Conservation (phyloP, 176 grass and related monocot species). For the Bolboschoenus planiculmis region DNA sequence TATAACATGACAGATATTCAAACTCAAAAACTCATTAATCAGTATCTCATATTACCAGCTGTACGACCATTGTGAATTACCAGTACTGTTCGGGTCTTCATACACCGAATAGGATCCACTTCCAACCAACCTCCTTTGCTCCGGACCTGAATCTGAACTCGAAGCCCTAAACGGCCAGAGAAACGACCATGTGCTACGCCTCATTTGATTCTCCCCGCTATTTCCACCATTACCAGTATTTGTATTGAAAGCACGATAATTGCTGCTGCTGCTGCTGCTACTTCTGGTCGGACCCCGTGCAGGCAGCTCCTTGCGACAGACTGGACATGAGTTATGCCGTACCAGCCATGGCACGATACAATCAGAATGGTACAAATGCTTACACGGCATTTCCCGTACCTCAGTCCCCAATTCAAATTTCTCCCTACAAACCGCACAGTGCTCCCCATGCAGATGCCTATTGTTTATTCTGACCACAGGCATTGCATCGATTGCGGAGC, state of each 20-base stretch:
- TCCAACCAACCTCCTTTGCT: constrained; percentile 15
- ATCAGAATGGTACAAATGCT: constrained; percentile 76
- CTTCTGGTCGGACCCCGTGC: constrained; percentile 9
- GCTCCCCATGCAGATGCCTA: constrained; percentile 54
- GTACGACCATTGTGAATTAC: constrained; percentile 50
- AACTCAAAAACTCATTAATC: neutral
- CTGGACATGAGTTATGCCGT: constrained; percentile 87
- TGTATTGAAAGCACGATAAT: neutral
- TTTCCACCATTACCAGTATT: neutral
- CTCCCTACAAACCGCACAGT: constrained; percentile 79
- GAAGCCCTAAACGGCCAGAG: constrained; percentile 52
- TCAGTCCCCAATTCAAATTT: constrained; percentile 58
- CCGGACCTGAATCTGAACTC: constrained; percentile 19
- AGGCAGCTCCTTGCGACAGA: constrained; percentile 72
- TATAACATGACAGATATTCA: neutral
- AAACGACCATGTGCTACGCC: constrained; percentile 33
- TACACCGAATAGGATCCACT: constrained; percentile 33
- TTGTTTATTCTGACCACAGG: constrained; percentile 58
- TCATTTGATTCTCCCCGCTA: constrained; percentile 20
- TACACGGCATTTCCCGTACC: constrained; percentile 84
- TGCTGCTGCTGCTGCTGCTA: constrained; percentile 9
- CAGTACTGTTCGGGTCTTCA: constrained; percentile 36
- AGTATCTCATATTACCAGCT: constrained; percentile 19
- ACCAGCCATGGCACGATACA: constrained; percentile 90
- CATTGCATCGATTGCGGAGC: constrained; percentile 64